Evolutionary conservation across 2,329 filamentous ascomycete genomes (phyloP).

Genomic region (Fusarium sp.): DNA sequence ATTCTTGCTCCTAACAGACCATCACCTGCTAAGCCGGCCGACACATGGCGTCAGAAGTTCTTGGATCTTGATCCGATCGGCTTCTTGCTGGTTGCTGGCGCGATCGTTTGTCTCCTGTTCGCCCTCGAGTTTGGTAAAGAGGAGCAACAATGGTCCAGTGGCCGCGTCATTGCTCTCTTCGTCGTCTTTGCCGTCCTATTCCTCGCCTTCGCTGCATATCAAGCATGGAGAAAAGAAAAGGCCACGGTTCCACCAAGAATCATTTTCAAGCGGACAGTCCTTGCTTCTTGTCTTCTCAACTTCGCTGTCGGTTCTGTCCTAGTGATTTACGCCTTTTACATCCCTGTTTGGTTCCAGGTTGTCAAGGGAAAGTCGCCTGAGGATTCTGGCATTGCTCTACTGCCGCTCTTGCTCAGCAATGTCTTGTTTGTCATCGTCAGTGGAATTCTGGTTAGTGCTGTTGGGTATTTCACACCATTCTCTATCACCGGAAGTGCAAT

Average conservation of each 20-base stretch:
- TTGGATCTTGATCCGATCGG: constrained; percentile 16
- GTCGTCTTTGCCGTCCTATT: constrained; percentile 5
- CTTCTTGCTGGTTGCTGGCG: constrained; percentile 15
- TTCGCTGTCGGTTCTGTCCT: neutral
- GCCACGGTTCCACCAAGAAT: constrained; percentile 11
- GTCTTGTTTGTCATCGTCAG: constrained; percentile 15
- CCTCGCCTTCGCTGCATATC: constrained; percentile 3
- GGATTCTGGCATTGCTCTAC: constrained; percentile 10
- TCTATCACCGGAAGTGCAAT: constrained; percentile 3
- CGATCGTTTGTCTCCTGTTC: constrained; percentile 15
- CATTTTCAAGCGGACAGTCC: neutral
- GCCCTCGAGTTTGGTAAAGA: constrained; percentile 24
- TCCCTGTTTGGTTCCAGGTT: constrained; percentile 27
- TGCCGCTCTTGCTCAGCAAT: constrained; percentile 1
- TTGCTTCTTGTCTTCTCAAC: neutral
- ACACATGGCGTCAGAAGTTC: constrained; percentile 17
- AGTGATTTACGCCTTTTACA: constrained; percentile 17
- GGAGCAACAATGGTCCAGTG: neutral
- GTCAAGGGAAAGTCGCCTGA: constrained; percentile 7
- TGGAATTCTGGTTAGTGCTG: constrained; percentile 8
- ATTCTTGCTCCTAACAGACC: constrained; percentile 10
- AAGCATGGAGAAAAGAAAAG: constrained; percentile 16
- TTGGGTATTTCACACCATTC: constrained; percentile 20
- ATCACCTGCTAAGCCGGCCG: neutral
- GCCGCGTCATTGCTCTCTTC: constrained; percentile 3